phyloP scores from a whole-genome alignment of 352 stramenopile species.

The Globisporangium abappressorium region DNA sequence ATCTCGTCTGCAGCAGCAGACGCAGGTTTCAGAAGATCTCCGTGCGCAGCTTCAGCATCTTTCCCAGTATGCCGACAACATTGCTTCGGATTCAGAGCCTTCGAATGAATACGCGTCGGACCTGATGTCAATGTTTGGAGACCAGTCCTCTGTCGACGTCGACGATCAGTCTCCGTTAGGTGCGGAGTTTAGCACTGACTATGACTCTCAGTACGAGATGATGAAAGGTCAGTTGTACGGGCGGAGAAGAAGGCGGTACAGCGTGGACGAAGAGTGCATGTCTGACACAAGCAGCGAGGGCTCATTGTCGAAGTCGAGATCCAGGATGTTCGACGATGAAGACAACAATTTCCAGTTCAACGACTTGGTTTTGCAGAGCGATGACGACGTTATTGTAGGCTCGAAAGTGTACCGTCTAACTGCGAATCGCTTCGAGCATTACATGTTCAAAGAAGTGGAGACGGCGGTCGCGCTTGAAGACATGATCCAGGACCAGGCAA shows the following conservation, averaged over 20 bases:
- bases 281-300: conserved; percentile 53
- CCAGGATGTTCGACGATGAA: conserved; percentile 16
- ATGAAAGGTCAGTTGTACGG: conserved; percentile 24
- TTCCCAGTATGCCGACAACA: conserved; percentile 66
- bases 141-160: conserved; percentile 30
- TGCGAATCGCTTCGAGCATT: conserved; percentile 6
- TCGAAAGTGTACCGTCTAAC: conserved; percentile 1
- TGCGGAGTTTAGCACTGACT: conserved; percentile 34
- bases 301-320: conserved; percentile 32
- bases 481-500: conserved; percentile 13
- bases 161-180: conserved; percentile 39
- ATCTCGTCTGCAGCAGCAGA: conserved; percentile 63
- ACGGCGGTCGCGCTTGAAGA: conserved; percentile 27
- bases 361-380: conserved; percentile 1
- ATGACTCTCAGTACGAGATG: conserved; percentile 39
- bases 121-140: conserved; percentile 43
- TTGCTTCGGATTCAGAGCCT: conserved; percentile 57
- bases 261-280: conserved; percentile 54
- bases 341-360: conserved; percentile 14
- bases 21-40: conserved; percentile 55
- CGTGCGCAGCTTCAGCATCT: conserved; percentile 68
- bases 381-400: not conserved
- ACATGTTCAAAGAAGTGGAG: conserved; percentile 8
- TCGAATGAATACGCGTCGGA: conserved; percentile 51
- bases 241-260: conserved; percentile 22